Conservation (phyloP, 2,329 filamentous ascomycete species). For the Colletotrichum cordylinicola region DNA sequence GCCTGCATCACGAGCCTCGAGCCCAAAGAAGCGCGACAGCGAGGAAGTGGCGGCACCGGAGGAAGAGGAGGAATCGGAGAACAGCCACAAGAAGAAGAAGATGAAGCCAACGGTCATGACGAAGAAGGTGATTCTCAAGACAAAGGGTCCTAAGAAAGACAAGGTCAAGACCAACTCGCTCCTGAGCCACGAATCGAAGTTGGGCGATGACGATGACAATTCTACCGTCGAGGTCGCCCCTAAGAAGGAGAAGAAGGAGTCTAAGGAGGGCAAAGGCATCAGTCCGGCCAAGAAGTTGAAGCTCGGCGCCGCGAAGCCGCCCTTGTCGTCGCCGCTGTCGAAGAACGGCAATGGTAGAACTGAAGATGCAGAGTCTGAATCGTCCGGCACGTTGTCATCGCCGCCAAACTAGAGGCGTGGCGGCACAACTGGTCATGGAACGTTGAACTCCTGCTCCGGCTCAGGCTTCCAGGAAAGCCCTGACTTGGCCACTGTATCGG, state of each 20-base stretch:
- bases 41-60: conserved; percentile 55
- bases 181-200: conserved; percentile 55
- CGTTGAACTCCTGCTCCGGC: not conserved
- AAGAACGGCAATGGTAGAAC: conserved; percentile 49
- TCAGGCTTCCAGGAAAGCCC: not conserved
- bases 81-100: conserved; percentile 64
- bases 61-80: conserved; percentile 57
- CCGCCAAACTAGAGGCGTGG: conserved; percentile 40
- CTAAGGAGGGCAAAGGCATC: conserved; percentile 33
- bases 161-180: conserved; percentile 57
- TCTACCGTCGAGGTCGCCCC: conserved; percentile 35
- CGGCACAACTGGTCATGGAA: not conserved
- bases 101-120: conserved; percentile 51
- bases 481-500: not conserved
- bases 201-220: conserved; percentile 31
- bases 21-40: conserved; percentile 62
- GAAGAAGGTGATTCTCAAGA: conserved; percentile 64
- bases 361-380: conserved; percentile 60
- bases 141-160: conserved; percentile 59
- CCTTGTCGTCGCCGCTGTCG: conserved; percentile 53
- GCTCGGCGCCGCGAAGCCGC: conserved; percentile 46
- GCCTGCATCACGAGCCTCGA: conserved; percentile 58
- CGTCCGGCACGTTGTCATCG: conserved; percentile 61
- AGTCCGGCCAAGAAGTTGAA: conserved; percentile 50
- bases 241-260: conserved; percentile 41